Evolutionary conservation across 495 filamentous ascomycete species (phyloP), one percentile per base, ranked within the genome.

Genomic region (Talaromyces proteolyticus): DNA sequence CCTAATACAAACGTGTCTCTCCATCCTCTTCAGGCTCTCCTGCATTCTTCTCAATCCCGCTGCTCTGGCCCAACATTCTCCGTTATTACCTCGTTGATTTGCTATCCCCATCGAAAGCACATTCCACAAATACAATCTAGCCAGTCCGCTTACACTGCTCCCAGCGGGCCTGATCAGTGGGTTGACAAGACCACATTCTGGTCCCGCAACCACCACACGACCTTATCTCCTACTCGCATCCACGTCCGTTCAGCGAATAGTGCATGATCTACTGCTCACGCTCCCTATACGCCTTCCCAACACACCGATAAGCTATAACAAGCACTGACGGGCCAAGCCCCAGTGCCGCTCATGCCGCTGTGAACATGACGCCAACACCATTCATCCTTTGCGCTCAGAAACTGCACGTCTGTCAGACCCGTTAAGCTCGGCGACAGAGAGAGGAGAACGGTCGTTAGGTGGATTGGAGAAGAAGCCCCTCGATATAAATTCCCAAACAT

Each of bases 281-380:
- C n/a, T n/a, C n/a, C n/a, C n/a, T n/a, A n/a, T n/a, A n/a, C 40
- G 40, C 40, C 10, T 16, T 51, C 39, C 16, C 39, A 23, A 34
- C 39, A 12, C 25, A 44, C n/a, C 39, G 18, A 29, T 14, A 8
- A 25, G 24, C 17, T 23, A 44, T 43, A n/a, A n/a, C 36, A 47
- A 66, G 67, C 68, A 69, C 68, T 72, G 67, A 63, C 51, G 47
- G 63, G 63, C 56, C 51, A 49, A 53, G 61, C 62, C 64, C 66
- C 70, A 63, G 68, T 68, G 68, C 67, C 65, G 37, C 56, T 49
- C 51, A 61, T 56, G 58, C 52, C 49, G 49, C 50, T 42, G 45
- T 60, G 65, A 73, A 64, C 55, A 72, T 73, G 70, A 61, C 42
- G 62, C 59, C 53, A 55, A 51, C 51, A 60, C 58, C 53, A 38